Conservation (phyloP, 257 asterid genomes). For the Salvia rosmarinus region DNA sequence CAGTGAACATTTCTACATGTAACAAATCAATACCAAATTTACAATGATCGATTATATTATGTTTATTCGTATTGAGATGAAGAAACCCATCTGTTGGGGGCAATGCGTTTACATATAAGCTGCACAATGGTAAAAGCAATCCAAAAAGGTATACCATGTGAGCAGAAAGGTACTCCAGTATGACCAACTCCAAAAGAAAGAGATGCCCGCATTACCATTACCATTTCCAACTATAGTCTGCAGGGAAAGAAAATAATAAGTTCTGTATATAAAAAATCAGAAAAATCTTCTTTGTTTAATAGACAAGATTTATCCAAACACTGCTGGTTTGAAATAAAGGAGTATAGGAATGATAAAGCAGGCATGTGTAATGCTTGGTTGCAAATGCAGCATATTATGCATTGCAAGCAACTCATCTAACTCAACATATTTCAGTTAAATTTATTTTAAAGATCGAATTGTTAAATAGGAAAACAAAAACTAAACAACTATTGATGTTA, state of each 20-base stretch:
- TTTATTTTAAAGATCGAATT: background rate
- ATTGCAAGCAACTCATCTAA: background rate
- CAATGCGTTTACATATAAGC: background rate
- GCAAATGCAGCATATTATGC: slow-evolving; percentile 19
- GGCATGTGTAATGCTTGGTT: slow-evolving; percentile 5
- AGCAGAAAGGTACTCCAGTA: slow-evolving; percentile 99
- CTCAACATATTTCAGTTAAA: background rate
- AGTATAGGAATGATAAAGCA: slow-evolving; percentile 7
- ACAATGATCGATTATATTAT: background rate
- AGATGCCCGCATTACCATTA: slow-evolving; percentile 80
- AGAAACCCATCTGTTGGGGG: background rate
- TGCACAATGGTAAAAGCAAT: slow-evolving; percentile 7
- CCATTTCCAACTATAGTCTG: slow-evolving; percentile 81
- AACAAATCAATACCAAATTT: slow-evolving; percentile 22
- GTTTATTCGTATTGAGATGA: background rate
- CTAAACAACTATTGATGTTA: background rate
- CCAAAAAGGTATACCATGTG: slow-evolving; percentile 69
- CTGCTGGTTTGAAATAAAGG: slow-evolving; percentile 6
- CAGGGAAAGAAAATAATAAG: slow-evolving; percentile 35
- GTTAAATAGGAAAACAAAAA: background rate
- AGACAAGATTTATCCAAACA: background rate
- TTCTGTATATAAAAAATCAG: slow-evolving; percentile 5
- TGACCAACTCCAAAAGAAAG: slow-evolving; percentile 99
- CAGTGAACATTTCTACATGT: slow-evolving; percentile 10
- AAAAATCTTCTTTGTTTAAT: background rate